These are phyloP conservation scores for Tetrapisispora pingtungensis DNA, from an alignment of 805 yeast species.

Conservation along the genomic window DNA sequence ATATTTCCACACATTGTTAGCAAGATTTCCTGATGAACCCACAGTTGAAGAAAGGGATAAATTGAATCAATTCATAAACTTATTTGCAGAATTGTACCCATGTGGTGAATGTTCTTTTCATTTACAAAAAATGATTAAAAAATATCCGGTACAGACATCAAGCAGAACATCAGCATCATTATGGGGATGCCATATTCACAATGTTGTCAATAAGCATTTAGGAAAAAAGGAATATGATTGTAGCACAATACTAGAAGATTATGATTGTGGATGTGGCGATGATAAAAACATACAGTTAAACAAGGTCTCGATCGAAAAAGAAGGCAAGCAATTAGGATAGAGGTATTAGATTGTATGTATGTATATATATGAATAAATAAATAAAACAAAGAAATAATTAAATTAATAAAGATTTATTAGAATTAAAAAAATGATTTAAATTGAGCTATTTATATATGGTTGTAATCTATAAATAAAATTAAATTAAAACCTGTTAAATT, in stretches of 20 bases:
- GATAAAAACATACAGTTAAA: conserved; percentile 23
- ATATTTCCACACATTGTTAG: conserved; percentile 80
- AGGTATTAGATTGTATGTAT: neutral
- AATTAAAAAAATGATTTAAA: no score
- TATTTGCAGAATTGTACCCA: conserved; percentile 89
- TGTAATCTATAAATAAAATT: no score
- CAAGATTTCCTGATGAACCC: conserved; percentile 86
- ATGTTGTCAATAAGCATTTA: conserved; percentile 67
- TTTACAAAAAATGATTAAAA: conserved; percentile 55
- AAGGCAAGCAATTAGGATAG: conserved; percentile 14
- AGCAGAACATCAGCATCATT: conserved; percentile 73
- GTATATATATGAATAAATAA: neutral
- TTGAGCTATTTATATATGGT: no score
- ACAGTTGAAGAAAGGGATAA: conserved; percentile 51
- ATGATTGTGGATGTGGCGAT: conserved; percentile 94
- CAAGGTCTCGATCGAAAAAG: conserved; percentile 11
- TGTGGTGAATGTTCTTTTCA: conserved; percentile 97
- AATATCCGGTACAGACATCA: conserved; percentile 77
- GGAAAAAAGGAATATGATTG: conserved; percentile 75
- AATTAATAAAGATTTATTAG: no score
- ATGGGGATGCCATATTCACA: conserved; percentile 95
- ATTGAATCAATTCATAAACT: conserved; percentile 49
- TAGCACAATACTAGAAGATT: conserved; percentile 71
- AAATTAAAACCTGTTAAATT: no score
- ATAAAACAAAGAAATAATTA: no score